phyloP scores from a whole-genome alignment of 192 early-diverging fungal species.

The Pilobolus umbonatus region DNA sequence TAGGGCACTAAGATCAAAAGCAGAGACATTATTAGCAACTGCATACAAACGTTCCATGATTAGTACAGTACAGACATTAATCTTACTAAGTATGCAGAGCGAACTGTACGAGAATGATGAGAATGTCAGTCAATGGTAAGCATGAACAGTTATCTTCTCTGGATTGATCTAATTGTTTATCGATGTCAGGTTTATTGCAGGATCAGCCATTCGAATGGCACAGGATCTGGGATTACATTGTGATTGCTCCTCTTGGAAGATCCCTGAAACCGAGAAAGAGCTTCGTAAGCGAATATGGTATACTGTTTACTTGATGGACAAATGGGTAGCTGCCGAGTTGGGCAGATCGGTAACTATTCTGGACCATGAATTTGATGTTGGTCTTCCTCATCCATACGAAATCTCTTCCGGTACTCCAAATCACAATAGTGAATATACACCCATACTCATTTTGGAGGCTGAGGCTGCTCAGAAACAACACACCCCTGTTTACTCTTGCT shows the following conservation, averaged over 20 bases:
- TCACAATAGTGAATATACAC: neutral
- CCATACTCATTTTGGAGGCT: constrained; percentile 4
- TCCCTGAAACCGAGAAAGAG: constrained; percentile 52
- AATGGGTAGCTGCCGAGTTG: constrained; percentile 43
- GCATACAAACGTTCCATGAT: constrained; percentile 51
- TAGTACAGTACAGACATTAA: constrained; percentile 58
- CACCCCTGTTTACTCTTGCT: constrained; percentile 11
- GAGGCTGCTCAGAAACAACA: neutral
- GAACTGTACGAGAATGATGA: constrained; percentile 3
- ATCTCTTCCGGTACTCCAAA: neutral
- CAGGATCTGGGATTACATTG: constrained; percentile 77
- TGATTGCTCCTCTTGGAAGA: constrained; percentile 46
- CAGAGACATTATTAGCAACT: constrained; percentile 53
- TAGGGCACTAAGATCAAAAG: constrained; percentile 14
- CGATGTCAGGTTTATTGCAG: constrained; percentile 13
- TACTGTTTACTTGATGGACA: constrained; percentile 62
- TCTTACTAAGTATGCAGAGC: constrained; percentile 58
- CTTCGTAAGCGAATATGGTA: constrained; percentile 74
- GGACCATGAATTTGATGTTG: constrained; percentile 37
- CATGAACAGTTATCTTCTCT: too few species aligned
- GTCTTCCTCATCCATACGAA: constrained; percentile 27
- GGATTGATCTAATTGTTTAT: too few species aligned
- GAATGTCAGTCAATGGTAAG: constrained; percentile 28
- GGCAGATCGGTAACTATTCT: constrained; percentile 40
- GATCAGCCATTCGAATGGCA: constrained; percentile 62